Percentiles rank a stretch among this genome's conserved stretches.
phyloP scores from a whole-genome alignment of 2,329 filamentous ascomycete genomes.

The Colletotrichum acutatum region DNA sequence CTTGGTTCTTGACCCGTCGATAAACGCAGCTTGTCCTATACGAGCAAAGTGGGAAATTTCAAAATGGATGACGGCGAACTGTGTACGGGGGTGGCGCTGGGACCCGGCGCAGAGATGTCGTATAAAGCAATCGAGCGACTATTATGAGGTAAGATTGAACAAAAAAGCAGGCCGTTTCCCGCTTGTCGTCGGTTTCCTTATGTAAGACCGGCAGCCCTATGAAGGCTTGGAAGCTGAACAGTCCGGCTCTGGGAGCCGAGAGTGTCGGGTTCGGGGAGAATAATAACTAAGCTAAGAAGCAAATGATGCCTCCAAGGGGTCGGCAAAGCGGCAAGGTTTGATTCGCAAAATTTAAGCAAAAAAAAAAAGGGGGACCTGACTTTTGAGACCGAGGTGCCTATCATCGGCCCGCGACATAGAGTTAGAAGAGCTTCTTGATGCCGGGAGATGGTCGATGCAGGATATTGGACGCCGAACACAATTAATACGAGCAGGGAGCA shows the following conservation, averaged over 20 bases:
- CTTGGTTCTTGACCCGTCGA: not conserved
- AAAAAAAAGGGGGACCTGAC: not conserved
- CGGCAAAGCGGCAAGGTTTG: not conserved
- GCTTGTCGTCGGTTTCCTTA: not conserved
- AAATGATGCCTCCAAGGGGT: not conserved
- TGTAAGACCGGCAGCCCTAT: conserved; percentile 18
- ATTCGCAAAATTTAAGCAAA: not conserved
- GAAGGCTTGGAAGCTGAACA: not conserved
- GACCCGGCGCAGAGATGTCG: not conserved
- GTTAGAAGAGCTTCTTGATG: not conserved
- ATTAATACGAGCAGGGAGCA: conserved; percentile 7
- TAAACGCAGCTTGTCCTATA: conserved; percentile 6
- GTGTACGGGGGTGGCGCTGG: not conserved
- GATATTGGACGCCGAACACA: conserved; percentile 6
- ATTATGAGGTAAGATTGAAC: not conserved
- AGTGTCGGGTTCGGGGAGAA: not conserved
- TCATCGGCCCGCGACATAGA: not conserved
- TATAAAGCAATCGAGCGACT: conserved; percentile 1
- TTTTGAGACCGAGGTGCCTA: not conserved
- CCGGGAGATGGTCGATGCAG: not conserved
- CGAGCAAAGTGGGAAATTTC: not conserved
- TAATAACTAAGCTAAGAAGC: not conserved
- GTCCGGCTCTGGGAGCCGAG: conserved; percentile 21
- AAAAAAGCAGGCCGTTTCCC: not conserved
- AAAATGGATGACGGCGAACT: not conserved